Percentiles rank a stretch among this genome's conserved stretches.
Evolutionary conservation across 2,329 filamentous ascomycete species (phyloP).

Genomic region (Fusarium nygamai): DNA sequence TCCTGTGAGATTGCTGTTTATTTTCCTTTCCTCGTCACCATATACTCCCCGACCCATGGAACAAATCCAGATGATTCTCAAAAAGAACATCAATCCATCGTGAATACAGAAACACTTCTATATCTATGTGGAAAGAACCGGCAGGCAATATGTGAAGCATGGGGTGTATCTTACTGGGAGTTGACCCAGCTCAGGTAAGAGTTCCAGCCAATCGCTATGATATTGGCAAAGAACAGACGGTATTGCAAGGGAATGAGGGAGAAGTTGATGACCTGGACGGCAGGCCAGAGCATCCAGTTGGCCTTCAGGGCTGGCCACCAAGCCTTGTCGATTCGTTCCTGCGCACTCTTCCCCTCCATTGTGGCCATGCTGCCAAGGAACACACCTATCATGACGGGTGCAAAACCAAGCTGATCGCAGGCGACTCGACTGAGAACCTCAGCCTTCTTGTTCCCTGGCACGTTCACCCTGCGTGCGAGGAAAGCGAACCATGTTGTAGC

Average conservation of each 20-base stretch:
- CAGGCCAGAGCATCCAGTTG: conserved; percentile 91
- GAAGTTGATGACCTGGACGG: conserved; percentile 88
- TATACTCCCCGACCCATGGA: conserved; percentile 13
- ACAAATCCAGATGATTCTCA: neutral
- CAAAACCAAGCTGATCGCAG: conserved; percentile 84
- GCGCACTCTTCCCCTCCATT: conserved; percentile 71
- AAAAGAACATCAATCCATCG: neutral
- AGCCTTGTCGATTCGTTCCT: conserved; percentile 76
- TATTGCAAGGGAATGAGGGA: conserved; percentile 85
- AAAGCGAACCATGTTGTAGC: conserved; percentile 89
- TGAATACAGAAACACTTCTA: conserved; percentile 30
- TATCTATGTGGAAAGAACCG: conserved; percentile 21
- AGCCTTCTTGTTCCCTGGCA: conserved; percentile 67
- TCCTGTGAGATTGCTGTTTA: conserved; percentile 1
- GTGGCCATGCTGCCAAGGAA: conserved; percentile 89
- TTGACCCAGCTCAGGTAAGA: conserved; percentile 72
- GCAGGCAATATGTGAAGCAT: neutral
- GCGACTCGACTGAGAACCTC: conserved; percentile 83
- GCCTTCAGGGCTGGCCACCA: conserved; percentile 78
- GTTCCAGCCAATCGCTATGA: conserved; percentile 76
- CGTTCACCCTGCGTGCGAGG: conserved; percentile 74
- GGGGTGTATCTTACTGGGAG: conserved; percentile 49
- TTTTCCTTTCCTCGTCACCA: conserved; percentile 4
- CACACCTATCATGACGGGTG: conserved; percentile 81
- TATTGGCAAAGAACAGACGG: conserved; percentile 85